A percentile compares a stretch with the other conserved stretches of the same genome.
Evolutionary conservation across 1,284 basidiomycete species (phyloP).

Genomic region (Apiotrichum akiyoshidainum): DNA sequence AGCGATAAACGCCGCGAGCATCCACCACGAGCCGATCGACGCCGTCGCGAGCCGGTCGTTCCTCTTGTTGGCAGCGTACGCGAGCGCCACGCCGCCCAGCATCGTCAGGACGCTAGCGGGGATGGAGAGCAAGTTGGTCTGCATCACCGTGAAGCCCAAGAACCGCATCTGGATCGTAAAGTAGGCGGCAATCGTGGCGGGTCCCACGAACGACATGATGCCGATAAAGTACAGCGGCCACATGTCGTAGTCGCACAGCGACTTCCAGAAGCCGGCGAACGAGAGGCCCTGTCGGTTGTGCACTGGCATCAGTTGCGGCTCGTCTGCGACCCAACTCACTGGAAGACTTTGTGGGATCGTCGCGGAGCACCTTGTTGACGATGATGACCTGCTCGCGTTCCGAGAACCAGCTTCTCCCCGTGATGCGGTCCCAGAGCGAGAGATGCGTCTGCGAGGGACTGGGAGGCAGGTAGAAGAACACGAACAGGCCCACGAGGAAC

Average conservation of each 20-base stretch:
- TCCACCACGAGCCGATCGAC: constrained; percentile 29
- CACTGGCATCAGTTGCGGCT: constrained; percentile 26
- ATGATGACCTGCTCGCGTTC: constrained; percentile 52
- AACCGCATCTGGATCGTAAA: constrained; percentile 23
- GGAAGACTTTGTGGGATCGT: constrained; percentile 49
- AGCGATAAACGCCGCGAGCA: constrained; percentile 31
- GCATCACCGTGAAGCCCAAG: constrained; percentile 45
- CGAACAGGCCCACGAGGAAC: constrained; percentile 42
- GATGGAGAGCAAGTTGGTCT: constrained; percentile 48
- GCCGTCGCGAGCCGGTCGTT: constrained; percentile 27
- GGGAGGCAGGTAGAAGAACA: constrained; percentile 44
- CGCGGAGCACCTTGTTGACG: constrained; percentile 52
- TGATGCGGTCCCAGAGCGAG: constrained; percentile 17
- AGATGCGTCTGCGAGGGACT: constrained; percentile 45
- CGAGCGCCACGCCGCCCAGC: constrained; percentile 36
- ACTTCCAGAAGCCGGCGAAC: constrained; percentile 27
- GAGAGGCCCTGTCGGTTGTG: constrained; percentile 52
- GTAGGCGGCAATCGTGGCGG: constrained; percentile 36
- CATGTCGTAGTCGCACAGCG: constrained; percentile 48
- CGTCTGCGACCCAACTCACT: neutral
- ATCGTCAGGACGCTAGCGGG: constrained; percentile 40
- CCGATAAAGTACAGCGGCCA: constrained; percentile 50
- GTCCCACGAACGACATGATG: constrained; percentile 15
- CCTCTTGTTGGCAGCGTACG: constrained; percentile 28
- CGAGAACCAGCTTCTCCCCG: constrained; percentile 49